Conservation (phyloP, 75 land plant species). For the Cryptomeria japonica region DNA sequence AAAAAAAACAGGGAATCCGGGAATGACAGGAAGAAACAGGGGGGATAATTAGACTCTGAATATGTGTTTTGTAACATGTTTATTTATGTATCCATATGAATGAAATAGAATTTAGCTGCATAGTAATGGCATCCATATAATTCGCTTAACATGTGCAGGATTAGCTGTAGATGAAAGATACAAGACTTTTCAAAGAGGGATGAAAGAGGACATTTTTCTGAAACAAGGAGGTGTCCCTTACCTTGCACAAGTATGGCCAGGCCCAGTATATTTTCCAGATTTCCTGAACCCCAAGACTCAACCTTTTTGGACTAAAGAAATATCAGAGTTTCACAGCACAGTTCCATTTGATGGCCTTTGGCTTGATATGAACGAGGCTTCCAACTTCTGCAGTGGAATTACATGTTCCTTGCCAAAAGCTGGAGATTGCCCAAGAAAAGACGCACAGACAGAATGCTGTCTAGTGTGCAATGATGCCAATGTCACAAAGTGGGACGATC, state of each 20-base stretch:
- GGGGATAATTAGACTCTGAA: neutral
- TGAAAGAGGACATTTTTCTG: constrained; percentile 61
- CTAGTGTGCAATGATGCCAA: constrained; percentile 23
- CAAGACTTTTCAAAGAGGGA: constrained; percentile 59
- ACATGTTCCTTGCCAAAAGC: constrained; percentile 27
- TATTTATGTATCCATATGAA: neutral
- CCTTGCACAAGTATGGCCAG: constrained; percentile 91
- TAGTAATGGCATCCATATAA: neutral
- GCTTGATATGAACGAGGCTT: constrained; percentile 82
- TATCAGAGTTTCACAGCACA: constrained; percentile 50
- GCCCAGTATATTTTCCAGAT: constrained; percentile 86
- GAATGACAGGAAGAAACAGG: too few species aligned
- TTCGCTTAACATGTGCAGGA: constrained; percentile 44
- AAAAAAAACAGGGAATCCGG: too few species aligned
- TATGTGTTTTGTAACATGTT: neutral
- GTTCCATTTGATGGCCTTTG: constrained; percentile 83
- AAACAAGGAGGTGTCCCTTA: constrained; percentile 60
- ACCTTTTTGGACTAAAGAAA: constrained; percentile 62
- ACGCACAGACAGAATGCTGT: constrained; percentile 36
- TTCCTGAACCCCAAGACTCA: constrained; percentile 59
- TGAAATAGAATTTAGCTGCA: neutral
- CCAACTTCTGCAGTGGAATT: constrained; percentile 42
- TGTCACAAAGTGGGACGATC: constrained; percentile 63
- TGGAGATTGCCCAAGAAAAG: constrained; percentile 27
- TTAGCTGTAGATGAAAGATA: constrained; percentile 53